A percentile compares a stretch with the other conserved stretches of the same genome.
These are phyloP conservation scores for Wallacemonas sp. DNA, from an alignment of 208 protist genomes.

Conservation along the genomic window DNA sequence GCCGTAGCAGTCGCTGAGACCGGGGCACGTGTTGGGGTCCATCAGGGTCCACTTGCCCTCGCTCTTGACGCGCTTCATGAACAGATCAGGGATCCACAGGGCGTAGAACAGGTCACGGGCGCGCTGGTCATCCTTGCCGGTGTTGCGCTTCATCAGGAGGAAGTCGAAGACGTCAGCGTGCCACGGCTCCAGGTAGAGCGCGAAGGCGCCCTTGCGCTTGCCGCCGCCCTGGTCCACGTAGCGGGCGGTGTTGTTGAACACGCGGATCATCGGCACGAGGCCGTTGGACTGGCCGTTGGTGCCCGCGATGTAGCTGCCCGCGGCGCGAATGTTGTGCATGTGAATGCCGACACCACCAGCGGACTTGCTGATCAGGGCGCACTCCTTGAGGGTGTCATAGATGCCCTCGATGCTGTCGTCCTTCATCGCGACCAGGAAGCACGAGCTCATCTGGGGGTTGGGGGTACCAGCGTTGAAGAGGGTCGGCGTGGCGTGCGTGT, in stretches of 20 bases:
- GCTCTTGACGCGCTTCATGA: constrained; percentile 98
- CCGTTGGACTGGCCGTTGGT: constrained; percentile 98
- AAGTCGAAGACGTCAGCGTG: constrained; percentile 99
- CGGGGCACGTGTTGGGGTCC: constrained; percentile 96
- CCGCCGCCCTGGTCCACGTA: constrained; percentile 98
- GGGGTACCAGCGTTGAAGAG: constrained; percentile 98
- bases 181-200: constrained; percentile 99
- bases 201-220: constrained; percentile 99
- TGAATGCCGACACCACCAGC: constrained; percentile 98
- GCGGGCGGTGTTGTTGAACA: constrained; percentile 99
- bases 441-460: constrained; percentile 96
- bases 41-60: constrained; percentile 97
- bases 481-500: constrained; percentile 99
- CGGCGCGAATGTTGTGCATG: constrained; percentile 96
- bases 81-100: constrained; percentile 99
- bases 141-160: constrained; percentile 97
- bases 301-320: constrained; percentile 97
- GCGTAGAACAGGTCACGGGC: constrained; percentile 99
- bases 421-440: constrained; percentile 98
- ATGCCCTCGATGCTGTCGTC: constrained; percentile 99
- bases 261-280: constrained; percentile 99
- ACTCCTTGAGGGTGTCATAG: constrained; percentile 99
- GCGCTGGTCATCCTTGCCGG: constrained; percentile 97
- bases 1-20: constrained; percentile 96
- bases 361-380: constrained; percentile 97